Percentiles rank a stretch among this genome's conserved stretches.
Evolutionary conservation across 2,329 filamentous ascomycete genomes (phyloP).

Genomic region (Fulvia fulva): DNA sequence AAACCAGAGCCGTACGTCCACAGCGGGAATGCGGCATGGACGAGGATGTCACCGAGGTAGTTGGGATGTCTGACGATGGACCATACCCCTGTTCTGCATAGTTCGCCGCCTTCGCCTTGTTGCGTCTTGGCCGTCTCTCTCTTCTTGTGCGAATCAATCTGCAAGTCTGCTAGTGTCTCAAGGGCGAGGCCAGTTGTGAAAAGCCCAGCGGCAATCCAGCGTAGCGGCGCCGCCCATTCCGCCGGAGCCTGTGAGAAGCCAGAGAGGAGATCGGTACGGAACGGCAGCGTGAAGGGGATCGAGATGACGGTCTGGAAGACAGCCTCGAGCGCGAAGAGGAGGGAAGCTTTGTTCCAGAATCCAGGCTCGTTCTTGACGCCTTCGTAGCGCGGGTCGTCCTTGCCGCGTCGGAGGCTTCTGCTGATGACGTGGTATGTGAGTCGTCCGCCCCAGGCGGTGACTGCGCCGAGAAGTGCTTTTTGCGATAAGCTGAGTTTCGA

Average conservation of each 20-base stretch:
- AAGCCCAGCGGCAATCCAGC: constrained; percentile 44
- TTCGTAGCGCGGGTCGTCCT: constrained; percentile 55
- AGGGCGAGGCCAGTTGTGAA: constrained; percentile 35
- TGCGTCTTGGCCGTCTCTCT: constrained; percentile 34
- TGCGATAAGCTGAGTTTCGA: constrained; percentile 51
- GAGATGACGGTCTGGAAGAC: constrained; percentile 55
- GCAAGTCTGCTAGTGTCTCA: constrained; percentile 49
- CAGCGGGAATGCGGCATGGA: constrained; percentile 57
- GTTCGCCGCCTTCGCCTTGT: constrained; percentile 32
- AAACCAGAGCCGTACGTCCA: constrained; percentile 54
- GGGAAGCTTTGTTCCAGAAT: constrained; percentile 57
- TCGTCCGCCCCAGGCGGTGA: constrained; percentile 56
- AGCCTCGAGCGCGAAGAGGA: constrained; percentile 56
- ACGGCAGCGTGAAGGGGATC: constrained; percentile 55
- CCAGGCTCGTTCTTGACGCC: constrained; percentile 48
- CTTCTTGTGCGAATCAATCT: constrained; percentile 50
- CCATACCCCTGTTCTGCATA: constrained; percentile 56
- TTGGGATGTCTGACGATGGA: constrained; percentile 60
- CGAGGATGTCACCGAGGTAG: constrained; percentile 58
- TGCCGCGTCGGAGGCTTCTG: constrained; percentile 48
- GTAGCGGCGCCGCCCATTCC: constrained; percentile 36
- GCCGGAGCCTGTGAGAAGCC: constrained; percentile 15
- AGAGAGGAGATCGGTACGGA: constrained; percentile 28
- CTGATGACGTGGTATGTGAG: constrained; percentile 54
- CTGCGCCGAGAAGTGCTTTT: constrained; percentile 53